phyloP scores from a whole-genome alignment of 805 yeast species.

The Teunomyces barrocoloradensis region DNA sequence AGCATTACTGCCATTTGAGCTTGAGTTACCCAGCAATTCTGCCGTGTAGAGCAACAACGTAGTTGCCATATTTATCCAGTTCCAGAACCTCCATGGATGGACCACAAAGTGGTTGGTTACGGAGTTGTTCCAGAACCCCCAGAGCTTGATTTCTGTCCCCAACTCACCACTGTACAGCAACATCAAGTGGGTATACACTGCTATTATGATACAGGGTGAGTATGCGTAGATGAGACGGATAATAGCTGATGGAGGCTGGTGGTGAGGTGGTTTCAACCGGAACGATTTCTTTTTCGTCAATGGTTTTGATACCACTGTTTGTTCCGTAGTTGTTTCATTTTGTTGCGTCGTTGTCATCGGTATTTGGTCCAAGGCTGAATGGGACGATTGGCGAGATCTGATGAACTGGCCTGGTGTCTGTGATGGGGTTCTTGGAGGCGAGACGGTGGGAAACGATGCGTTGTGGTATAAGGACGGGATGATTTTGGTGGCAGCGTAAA shows the following conservation, averaged over 20 bases:
- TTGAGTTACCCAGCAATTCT: conserved; percentile 56
- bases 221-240: conserved; percentile 74
- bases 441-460: conserved; percentile 27
- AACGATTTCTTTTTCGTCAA: conserved; percentile 9
- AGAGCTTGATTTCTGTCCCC: conserved; percentile 57
- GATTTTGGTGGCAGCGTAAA: conserved; percentile 89
- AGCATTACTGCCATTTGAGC: conserved; percentile 28
- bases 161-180: conserved; percentile 81
- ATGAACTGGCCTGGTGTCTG: conserved; percentile 9
- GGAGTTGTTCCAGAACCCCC: conserved; percentile 49
- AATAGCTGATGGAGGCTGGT: conserved; percentile 31
- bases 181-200: conserved; percentile 92
- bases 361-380: neutral
- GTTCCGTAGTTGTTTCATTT: neutral
- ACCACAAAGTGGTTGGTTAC: conserved; percentile 24
- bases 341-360: neutral
- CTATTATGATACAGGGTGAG: conserved; percentile 91
- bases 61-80: conserved; percentile 87
- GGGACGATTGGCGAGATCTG: conserved; percentile 33
- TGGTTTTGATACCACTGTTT: neutral
- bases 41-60: conserved; percentile 76
- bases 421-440: conserved; percentile 44
- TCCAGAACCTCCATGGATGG: conserved; percentile 95
- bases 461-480: conserved; percentile 69
- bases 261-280: conserved; percentile 15